These are phyloP conservation scores for Fusarium tricinctum DNA, from an alignment of 2,329 filamentous ascomycete species.

Conservation along the genomic window DNA sequence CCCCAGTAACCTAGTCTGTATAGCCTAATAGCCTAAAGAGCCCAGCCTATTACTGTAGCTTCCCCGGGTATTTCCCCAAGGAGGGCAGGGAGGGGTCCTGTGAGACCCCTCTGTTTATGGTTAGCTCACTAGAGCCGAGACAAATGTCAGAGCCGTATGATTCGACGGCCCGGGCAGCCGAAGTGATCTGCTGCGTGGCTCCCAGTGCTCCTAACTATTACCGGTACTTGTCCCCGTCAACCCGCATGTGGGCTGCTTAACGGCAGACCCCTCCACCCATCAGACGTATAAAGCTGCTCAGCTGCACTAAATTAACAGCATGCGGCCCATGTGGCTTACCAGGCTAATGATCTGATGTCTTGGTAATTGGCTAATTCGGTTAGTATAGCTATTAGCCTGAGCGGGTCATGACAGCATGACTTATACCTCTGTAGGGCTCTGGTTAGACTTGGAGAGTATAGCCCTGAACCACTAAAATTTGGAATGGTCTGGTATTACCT, in stretches of 20 bases:
- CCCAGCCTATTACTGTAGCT: conserved; percentile 1
- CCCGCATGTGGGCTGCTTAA: background rate
- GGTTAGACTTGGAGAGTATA: no score
- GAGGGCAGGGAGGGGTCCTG: background rate
- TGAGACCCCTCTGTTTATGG: background rate
- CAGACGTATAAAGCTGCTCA: background rate
- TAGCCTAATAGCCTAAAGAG: conserved; percentile 23
- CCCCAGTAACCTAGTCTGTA: conserved; percentile 6
- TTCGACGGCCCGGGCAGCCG: conserved; percentile 20
- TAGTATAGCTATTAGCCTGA: no score
- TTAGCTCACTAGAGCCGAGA: background rate
- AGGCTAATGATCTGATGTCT: background rate
- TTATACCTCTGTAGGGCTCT: no score
- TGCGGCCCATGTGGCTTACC: background rate
- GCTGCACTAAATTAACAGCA: background rate
- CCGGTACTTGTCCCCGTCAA: background rate
- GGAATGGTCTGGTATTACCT: no score
- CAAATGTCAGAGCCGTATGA: conserved; percentile 6
- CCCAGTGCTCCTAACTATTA: background rate
- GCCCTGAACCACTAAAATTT: no score
- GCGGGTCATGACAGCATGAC: no score
- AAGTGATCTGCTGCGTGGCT: background rate
- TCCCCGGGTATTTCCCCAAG: conserved; percentile 13
- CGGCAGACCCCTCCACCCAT: background rate
- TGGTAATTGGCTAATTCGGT: no score